Conservation (phyloP, 2,329 filamentous ascomycete genomes). For the Verticillium klebahnii region DNA sequence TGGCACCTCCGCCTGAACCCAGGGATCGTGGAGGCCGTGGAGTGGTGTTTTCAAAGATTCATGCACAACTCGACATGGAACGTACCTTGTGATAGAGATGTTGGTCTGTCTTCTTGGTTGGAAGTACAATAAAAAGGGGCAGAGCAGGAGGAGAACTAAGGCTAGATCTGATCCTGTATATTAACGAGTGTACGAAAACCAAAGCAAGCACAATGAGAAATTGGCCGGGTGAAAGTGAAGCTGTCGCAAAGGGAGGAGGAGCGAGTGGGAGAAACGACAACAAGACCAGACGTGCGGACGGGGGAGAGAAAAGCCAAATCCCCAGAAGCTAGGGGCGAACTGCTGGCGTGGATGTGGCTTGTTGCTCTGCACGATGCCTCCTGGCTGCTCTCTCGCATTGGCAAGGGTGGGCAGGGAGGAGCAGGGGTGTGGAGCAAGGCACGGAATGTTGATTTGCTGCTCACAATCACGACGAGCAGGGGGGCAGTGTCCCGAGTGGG, state of each 20-base stretch:
- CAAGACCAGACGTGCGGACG: neutral
- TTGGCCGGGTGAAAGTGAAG: neutral
- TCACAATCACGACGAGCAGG: neutral
- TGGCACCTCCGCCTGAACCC: neutral
- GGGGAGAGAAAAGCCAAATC: neutral
- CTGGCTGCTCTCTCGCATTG: neutral
- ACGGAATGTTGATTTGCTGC: neutral
- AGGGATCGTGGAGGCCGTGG: neutral
- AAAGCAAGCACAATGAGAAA: neutral
- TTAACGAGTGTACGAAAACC: slow-evolving; percentile 1
- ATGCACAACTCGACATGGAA: neutral
- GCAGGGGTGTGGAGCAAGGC: neutral
- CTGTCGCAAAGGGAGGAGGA: neutral
- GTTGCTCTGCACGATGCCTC: neutral
- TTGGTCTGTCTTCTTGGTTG: neutral
- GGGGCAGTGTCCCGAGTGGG: neutral
- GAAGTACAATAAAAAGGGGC: neutral
- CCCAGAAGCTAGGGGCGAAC: neutral
- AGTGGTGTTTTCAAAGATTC: neutral
- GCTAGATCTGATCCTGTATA: neutral
- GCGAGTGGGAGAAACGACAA: neutral
- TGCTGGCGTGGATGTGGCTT: neutral
- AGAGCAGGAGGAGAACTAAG: neutral
- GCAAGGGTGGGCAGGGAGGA: neutral
- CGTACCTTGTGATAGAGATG: neutral